phyloP scores from a whole-genome alignment of 2,329 filamentous ascomycete species.

The Thyridium curvatum region DNA sequence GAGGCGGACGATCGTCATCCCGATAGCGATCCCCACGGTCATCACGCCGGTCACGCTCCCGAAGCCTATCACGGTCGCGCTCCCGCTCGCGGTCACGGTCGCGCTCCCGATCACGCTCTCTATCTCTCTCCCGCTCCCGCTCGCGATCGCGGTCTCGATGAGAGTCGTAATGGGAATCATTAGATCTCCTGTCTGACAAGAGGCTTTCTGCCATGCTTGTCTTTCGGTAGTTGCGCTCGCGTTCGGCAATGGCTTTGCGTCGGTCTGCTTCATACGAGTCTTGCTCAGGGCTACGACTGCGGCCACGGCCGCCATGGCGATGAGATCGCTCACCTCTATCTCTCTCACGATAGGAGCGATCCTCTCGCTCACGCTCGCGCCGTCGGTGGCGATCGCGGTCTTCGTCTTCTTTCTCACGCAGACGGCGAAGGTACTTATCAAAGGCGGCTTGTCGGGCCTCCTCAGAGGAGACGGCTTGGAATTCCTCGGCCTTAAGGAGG shows the following conservation, averaged over 20 bases:
- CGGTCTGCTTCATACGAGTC: slow-evolving; percentile 95
- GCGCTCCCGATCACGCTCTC: slow-evolving; percentile 21
- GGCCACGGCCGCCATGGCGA: slow-evolving; percentile 52
- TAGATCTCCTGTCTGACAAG: slow-evolving; percentile 44
- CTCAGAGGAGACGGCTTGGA: slow-evolving; percentile 73
- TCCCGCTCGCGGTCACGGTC: slow-evolving; percentile 24
- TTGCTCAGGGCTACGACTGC: slow-evolving; percentile 82
- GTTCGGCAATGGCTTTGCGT: slow-evolving; percentile 85
- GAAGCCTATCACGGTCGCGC: slow-evolving; percentile 26
- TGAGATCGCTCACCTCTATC: slow-evolving; percentile 60
- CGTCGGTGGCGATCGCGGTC: slow-evolving; percentile 60
- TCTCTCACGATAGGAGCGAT: slow-evolving; percentile 52
- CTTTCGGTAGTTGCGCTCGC: slow-evolving; percentile 90
- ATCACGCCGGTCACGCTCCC: slow-evolving; percentile 1
- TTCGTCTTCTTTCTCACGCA: slow-evolving; percentile 89
- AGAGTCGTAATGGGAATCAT: slow-evolving; percentile 35
- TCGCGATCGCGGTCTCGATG: slow-evolving; percentile 12
- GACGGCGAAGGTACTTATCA: slow-evolving; percentile 82
- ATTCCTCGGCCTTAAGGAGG: slow-evolving; percentile 77
- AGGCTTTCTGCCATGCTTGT: slow-evolving; percentile 61
- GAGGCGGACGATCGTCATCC: slow-evolving; percentile 43
- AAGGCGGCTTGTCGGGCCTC: slow-evolving; percentile 79
- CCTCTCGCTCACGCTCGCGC: slow-evolving; percentile 52
- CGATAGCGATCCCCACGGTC: slow-evolving; percentile 20
- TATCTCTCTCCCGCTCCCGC: slow-evolving; percentile 18